Evolutionary conservation across 305 asterid species (phyloP).

Genomic region (Rubia tinctorum): DNA sequence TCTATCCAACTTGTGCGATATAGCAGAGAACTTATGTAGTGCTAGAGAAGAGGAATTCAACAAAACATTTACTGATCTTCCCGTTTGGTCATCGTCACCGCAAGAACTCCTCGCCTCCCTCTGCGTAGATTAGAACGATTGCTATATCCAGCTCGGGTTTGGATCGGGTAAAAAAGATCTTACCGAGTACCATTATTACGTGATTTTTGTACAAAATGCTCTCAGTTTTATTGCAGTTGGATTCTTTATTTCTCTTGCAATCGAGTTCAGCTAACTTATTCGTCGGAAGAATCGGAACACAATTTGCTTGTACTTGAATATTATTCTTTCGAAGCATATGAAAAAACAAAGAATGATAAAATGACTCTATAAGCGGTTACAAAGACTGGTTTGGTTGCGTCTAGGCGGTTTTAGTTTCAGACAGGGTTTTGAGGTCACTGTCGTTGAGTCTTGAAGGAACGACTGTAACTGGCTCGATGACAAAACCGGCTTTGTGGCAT

Average conservation of each 20-base stretch:
- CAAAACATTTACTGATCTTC: slow-evolving; percentile 49
- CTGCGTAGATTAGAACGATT: slow-evolving; percentile 23
- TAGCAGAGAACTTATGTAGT: slow-evolving; percentile 58
- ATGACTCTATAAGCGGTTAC: slow-evolving; percentile 22
- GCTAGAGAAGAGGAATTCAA: slow-evolving; percentile 57
- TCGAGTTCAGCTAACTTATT: not conserved
- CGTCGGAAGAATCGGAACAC: not conserved
- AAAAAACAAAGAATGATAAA: not conserved
- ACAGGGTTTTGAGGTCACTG: slow-evolving; percentile 24
- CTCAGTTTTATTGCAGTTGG: not conserved
- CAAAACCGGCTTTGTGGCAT: slow-evolving; percentile 55
- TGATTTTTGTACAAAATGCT: not conserved
- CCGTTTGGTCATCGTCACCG: slow-evolving; percentile 72
- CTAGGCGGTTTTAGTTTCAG: slow-evolving; percentile 8
- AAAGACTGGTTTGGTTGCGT: not conserved
- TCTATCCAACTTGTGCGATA: slow-evolving; percentile 50
- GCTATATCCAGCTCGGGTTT: not conserved
- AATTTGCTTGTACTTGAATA: not conserved
- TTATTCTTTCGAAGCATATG: not conserved
- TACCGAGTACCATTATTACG: not conserved
- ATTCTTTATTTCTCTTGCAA: not conserved
- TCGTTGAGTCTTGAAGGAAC: slow-evolving; percentile 50
- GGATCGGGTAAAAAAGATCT: not conserved
- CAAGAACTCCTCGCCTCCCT: slow-evolving; percentile 56
- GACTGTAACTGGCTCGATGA: slow-evolving; percentile 48